Evolutionary conservation across 2,329 filamentous ascomycete genomes (phyloP), one percentile per base, ranked within the genome.

Genomic region (Orbilia quercus): DNA sequence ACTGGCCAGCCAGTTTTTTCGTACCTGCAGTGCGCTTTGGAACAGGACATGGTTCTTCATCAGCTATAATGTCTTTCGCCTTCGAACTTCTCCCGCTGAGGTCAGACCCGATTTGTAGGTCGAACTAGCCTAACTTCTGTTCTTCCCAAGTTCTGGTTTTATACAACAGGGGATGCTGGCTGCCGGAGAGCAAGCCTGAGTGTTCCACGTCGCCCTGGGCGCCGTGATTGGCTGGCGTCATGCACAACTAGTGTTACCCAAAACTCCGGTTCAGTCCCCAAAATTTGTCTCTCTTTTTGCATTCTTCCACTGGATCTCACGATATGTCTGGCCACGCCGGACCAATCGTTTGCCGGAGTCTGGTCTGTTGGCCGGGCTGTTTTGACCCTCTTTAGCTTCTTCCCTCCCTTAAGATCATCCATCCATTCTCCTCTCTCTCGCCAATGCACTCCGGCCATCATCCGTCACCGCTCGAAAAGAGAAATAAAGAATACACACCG

Each of bases 221-320:
- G 48, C 54, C 55, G n/a, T 63, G 69, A 73, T 73, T 73, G 69
- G 69, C 53, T 73, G 60, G 40, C 54, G 44, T 20, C 40, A 50
- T 63, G 38, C 57, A 58, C 57, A 58, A 53, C 47, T 73, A 65
- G 54, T 62, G 54, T 47, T 73, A 73, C 69, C 63, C 69, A 66
- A 65, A 66, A 73, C 60, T 66, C 60, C 55, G 69, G 69, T 66
- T 66, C 69, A 48, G 31, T 20, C 48, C 51, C 60, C 60, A 73
- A 66, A 62, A 59, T 60, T 66, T 73, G 60, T 73, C 60, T 73
- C 60, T 73, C 66, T 57, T 67, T 66, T 66, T 60, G 69, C 60
- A 55, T 64, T 73, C 54, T 73, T 73, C 53, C 69, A 47, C 58
- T 36, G 58, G 59, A 72, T 72, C 67, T 72, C 67, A 72, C 58